Evolutionary conservation across 441 rosid species (phyloP).

Genomic region (Manihot esculenta): DNA sequence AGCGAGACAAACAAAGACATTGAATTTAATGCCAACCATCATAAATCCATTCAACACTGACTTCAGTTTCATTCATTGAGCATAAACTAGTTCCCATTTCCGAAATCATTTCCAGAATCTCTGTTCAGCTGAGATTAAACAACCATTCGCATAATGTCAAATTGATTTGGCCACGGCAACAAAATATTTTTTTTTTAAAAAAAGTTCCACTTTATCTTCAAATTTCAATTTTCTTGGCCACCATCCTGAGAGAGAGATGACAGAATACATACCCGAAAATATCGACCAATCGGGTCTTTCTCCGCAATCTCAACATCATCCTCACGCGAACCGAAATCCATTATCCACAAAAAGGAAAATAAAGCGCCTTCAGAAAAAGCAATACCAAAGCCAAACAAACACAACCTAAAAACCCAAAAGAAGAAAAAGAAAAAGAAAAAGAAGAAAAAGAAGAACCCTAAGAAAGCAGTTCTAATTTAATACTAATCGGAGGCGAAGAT

Average conservation of each 20-base stretch:
- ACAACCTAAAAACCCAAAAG: background rate
- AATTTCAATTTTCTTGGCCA: background rate
- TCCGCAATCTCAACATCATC: conserved; percentile 44
- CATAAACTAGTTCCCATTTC: background rate
- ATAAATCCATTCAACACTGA: background rate
- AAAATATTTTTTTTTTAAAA: background rate
- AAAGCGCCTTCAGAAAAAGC: background rate
- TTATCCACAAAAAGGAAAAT: conserved; percentile 19
- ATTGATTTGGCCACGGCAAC: background rate
- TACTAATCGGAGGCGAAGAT: conserved; percentile 20
- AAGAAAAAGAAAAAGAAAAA: background rate
- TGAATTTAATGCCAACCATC: background rate
- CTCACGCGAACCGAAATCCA: conserved; percentile 29
- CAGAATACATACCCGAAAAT: conserved; percentile 48
- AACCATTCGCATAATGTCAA: background rate
- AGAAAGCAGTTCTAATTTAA: conserved; percentile 27
- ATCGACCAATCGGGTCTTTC: conserved; percentile 69
- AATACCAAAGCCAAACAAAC: background rate
- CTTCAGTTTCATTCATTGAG: background rate
- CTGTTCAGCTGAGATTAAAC: background rate
- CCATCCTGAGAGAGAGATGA: background rate
- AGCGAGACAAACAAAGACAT: background rate
- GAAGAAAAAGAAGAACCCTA: conserved; percentile 9
- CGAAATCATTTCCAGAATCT: background rate
- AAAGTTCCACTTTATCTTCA: background rate